These are phyloP conservation scores for Chlamydomonas eustigma DNA, from an alignment of 139 green algal species.

Conservation along the genomic window DNA sequence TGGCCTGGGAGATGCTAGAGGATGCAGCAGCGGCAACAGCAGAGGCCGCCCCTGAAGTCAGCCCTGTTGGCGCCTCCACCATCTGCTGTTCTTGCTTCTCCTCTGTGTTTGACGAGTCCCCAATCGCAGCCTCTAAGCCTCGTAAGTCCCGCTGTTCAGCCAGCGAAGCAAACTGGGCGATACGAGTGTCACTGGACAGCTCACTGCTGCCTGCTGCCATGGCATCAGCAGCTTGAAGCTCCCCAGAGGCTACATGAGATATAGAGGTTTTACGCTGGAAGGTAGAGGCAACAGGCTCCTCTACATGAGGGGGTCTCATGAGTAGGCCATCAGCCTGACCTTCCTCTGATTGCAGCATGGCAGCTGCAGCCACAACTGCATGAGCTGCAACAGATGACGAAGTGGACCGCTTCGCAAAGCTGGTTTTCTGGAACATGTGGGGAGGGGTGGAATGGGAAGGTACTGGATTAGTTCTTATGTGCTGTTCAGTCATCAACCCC, in stretches of 20 bases:
- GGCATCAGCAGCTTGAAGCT: too few relatives aligned
- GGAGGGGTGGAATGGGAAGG: background rate
- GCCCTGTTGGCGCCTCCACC: background rate
- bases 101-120: background rate
- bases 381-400: background rate
- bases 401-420: too few relatives aligned
- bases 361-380: background rate
- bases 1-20: background rate
- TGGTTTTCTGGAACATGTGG: too few relatives aligned
- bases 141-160: slow-evolving; percentile 70
- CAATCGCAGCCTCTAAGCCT: slow-evolving; percentile 43
- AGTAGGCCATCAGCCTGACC: background rate
- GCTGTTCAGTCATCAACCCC: background rate
- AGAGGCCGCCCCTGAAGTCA: background rate
- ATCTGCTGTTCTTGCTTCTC: background rate
- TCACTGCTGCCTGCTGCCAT: background rate
- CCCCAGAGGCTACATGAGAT: too few relatives aligned
- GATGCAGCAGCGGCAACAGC: too few relatives aligned
- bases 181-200: slow-evolving; percentile 19
- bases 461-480: background rate
- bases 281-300: background rate
- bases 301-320: background rate
- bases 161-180: slow-evolving; percentile 65
- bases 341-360: background rate
- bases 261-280: too few relatives aligned